Base-by-base conservation (phyloP, 495 filamentous ascomycete species). In the Penicillium crystallinum region DNA sequence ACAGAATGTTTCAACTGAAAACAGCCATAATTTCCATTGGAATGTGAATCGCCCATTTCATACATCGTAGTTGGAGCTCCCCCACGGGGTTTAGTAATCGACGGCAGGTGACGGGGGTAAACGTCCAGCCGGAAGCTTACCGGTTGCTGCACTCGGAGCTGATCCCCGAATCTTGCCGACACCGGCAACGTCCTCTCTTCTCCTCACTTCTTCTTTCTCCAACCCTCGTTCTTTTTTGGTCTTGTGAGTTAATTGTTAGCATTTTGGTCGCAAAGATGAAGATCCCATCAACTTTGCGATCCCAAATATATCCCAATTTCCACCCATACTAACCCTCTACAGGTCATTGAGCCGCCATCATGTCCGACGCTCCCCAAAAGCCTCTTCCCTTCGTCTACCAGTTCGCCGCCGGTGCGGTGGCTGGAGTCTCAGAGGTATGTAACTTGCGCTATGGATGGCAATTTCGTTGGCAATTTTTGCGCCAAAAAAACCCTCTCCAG, bases 361-460 rank as follows among this genome's bases (percentile, higher is more conserved):
- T 88, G 85, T 77, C 74, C 39, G 81, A 84, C 37, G 57, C 56
- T 53, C 51, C 53, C 38, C 68, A 69, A 47, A 81, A 89, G 67
- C 87, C 89, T 33, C 78, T 93, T 52, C 87, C 88, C 42, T 93
- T 93, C 71, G 69, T 82, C 40, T 93, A 91, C 79, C 88, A 91
- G 73, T 91, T 93, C 72, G 81, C 82, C 54, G 89, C 89, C 51
- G 88, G 88, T 81, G 90, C 91, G 55, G 83, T 96, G 59, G 90
- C 90, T 60, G 90, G 90, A 77, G 89, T 96, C 44, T 93, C 89
- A 55, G 90, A 96, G 81, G 89, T 88, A 74, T 76, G 86, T 40
- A 0, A 31, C 10, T 37, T 12, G 3, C 39, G 22, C 12, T 1
- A 22, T 34, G 10, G 2, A 3, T 31, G 27, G 21, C 5, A 10